A percentile compares a stretch with the other conserved stretches of the same genome.
Evolutionary conservation across 1,284 basidiomycete species (phyloP).

Genomic region (Cryptococcus deneoformans): DNA sequence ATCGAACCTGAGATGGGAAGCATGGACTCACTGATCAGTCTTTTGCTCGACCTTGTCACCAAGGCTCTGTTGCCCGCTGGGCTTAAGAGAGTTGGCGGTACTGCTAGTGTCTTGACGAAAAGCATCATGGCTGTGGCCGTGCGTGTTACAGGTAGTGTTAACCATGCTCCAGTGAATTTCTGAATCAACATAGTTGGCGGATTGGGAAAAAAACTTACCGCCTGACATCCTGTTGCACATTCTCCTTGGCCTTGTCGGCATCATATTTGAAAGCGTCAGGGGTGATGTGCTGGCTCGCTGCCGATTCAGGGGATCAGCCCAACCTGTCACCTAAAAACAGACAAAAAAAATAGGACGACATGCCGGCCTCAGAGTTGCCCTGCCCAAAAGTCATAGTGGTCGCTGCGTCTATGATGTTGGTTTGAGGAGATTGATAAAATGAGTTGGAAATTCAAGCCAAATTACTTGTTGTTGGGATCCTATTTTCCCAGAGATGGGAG

Average conservation of each 20-base stretch:
- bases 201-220: constrained; percentile 8
- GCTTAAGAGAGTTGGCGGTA: constrained; percentile 10
- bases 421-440: too few relatives aligned
- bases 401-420: not conserved
- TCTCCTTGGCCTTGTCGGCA: constrained; percentile 16
- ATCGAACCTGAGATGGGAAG: not conserved
- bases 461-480: too few relatives aligned
- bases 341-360: not conserved
- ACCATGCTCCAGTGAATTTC: not conserved
- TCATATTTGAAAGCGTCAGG: constrained; percentile 20
- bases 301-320: not conserved
- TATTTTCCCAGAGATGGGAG: too few relatives aligned
- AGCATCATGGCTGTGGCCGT: constrained; percentile 12
- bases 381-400: constrained; percentile 14
- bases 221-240: constrained; percentile 7
- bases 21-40: constrained; percentile 13
- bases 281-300: constrained; percentile 14
- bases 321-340: not conserved
- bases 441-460: too few relatives aligned
- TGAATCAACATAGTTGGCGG: not conserved
- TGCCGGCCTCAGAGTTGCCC: constrained; percentile 14
- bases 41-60: constrained; percentile 9
- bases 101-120: constrained; percentile 8
- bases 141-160: constrained; percentile 8
- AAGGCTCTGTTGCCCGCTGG: constrained; percentile 10